Conservation (phyloP, 768 basidiomycete genomes). For the Botryobasidium botryosum region DNA sequence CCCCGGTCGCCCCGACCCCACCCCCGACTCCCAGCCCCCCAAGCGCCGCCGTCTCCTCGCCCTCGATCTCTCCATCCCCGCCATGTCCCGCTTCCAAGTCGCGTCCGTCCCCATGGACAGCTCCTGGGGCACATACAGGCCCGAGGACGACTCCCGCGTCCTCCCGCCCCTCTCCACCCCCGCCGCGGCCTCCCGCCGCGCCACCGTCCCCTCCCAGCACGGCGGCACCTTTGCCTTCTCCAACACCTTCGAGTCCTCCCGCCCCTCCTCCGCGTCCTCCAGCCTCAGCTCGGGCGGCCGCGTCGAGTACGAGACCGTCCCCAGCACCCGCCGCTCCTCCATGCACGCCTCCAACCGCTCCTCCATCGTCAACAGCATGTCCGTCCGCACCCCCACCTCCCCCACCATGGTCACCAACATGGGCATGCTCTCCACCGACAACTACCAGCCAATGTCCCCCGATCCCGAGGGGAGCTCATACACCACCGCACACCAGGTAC, state of each 20-base stretch:
- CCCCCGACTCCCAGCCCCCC: background rate
- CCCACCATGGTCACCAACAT: too few relatives aligned
- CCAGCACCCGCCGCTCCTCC: background rate
- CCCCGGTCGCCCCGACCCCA: background rate
- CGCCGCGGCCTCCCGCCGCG: conserved; percentile 5
- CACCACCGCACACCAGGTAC: too few relatives aligned
- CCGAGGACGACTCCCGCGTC: conserved; percentile 8
- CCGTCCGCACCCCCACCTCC: too few relatives aligned
- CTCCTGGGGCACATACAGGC: conserved; percentile 2
- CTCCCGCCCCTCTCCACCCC: conserved; percentile 8
- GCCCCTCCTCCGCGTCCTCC: conserved; percentile 1
- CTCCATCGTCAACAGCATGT: background rate
- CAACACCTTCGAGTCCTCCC: conserved; percentile 7
- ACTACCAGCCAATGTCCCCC: background rate
- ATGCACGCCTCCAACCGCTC: conserved; percentile 5
- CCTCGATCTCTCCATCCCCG: background rate
- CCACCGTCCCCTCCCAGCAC: background rate
- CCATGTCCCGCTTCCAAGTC: conserved; percentile 7
- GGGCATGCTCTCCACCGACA: background rate
- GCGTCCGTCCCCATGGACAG: conserved; percentile 3
- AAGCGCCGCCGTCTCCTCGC: conserved; percentile 2
- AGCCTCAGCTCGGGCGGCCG: conserved; percentile 1
- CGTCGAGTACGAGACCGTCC: background rate
- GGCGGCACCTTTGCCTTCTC: conserved; percentile 3
- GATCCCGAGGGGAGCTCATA: too few relatives aligned